Percentiles rank a stretch among this genome's conserved stretches.
Conservation (phyloP, 2,329 filamentous ascomycete genomes). For the Xylariaceae sp. region DNA sequence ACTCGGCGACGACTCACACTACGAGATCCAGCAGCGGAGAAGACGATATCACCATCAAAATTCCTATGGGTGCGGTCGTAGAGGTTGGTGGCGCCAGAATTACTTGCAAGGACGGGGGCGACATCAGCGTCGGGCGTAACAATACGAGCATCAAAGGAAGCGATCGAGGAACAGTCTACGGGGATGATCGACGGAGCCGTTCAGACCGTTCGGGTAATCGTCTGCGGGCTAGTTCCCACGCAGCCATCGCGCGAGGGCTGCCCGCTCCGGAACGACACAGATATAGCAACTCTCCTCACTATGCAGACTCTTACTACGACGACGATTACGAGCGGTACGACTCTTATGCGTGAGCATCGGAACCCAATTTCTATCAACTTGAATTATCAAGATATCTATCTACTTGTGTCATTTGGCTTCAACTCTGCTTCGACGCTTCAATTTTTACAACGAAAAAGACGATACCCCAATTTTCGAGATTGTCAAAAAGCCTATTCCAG, state of each 20-base stretch:
- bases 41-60: slow-evolving; percentile 59
- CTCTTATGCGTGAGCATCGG: background rate
- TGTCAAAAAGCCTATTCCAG: slow-evolving; percentile 1
- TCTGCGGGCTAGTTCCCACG: slow-evolving; percentile 46
- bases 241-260: slow-evolving; percentile 38
- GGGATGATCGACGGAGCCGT: slow-evolving; percentile 43
- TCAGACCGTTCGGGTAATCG: slow-evolving; percentile 42
- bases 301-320: slow-evolving; percentile 1
- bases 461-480: slow-evolving; percentile 12
- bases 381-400: background rate
- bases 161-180: slow-evolving; percentile 46
- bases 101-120: slow-evolving; percentile 54
- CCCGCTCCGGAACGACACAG: slow-evolving; percentile 10
- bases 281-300: slow-evolving; percentile 13
- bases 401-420: background rate
- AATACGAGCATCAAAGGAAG: slow-evolving; percentile 40
- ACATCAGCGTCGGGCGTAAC: slow-evolving; percentile 50
- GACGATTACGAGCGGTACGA: slow-evolving; percentile 7
- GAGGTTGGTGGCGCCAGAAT: slow-evolving; percentile 56
- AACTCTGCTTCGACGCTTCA: background rate
- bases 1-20: slow-evolving; percentile 58
- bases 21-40: slow-evolving; percentile 51
- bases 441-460: slow-evolving; percentile 6
- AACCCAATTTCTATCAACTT: background rate
- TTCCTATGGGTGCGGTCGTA: slow-evolving; percentile 53